Percentiles rank a stretch among this genome's conserved stretches.
Evolutionary conservation across 495 filamentous ascomycete species (phyloP).

Genomic region (Schizothecium vesticola): DNA sequence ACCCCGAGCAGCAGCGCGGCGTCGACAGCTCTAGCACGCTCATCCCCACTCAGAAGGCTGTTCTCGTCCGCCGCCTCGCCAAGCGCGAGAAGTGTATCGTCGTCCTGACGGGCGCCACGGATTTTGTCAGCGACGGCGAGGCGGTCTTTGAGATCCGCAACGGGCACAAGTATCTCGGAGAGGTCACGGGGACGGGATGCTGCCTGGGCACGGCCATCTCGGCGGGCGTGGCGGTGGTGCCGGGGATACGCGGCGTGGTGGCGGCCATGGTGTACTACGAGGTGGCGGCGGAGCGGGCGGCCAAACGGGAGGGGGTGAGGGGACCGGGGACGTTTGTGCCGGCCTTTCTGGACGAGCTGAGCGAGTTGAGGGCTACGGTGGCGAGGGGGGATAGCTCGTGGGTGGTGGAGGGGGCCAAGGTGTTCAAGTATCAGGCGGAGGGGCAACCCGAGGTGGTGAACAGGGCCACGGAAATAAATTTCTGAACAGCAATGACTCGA

Average conservation of each 20-base stretch:
- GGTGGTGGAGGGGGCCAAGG: conserved; percentile 50
- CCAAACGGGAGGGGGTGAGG: conserved; percentile 51
- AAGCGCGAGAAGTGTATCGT: conserved; percentile 63
- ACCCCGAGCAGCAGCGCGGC: conserved; percentile 63
- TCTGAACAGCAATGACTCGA: no score
- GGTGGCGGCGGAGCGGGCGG: conserved; percentile 77
- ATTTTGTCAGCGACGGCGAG: conserved; percentile 73
- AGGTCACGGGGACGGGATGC: conserved; percentile 86
- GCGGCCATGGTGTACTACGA: conserved; percentile 75
- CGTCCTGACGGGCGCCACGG: conserved; percentile 77
- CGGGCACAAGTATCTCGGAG: conserved; percentile 70
- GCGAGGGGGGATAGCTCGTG: conserved; percentile 36
- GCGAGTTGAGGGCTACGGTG: conserved; percentile 47
- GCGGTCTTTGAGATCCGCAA: conserved; percentile 64
- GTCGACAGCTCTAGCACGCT: conserved; percentile 74
- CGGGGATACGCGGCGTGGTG: conserved; percentile 58
- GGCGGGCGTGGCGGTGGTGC: conserved; percentile 58
- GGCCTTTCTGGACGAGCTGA: conserved; percentile 71
- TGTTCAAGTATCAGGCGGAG: conserved; percentile 21
- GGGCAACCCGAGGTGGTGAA: neutral
- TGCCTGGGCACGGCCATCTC: conserved; percentile 77
- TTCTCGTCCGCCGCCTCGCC: conserved; percentile 61
- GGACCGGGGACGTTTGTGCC: conserved; percentile 88
- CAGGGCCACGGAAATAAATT: neutral
- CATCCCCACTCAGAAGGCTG: conserved; percentile 44